Evolutionary conservation across 352 stramenopile species (phyloP), one percentile per base, ranked within the genome.

Genomic region (Thalassiosira pacifica): DNA sequence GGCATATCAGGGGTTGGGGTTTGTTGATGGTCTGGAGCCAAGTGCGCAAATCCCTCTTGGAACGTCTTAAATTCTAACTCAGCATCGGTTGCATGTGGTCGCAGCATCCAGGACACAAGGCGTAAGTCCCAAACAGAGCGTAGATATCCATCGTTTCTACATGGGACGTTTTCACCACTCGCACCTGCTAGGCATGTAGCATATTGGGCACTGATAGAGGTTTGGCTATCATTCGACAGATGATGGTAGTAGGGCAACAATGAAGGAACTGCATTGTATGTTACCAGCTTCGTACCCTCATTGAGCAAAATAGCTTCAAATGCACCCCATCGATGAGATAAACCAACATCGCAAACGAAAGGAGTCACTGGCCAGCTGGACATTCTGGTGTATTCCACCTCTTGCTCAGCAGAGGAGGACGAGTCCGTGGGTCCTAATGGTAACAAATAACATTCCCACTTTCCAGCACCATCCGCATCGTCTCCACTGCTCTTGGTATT

Each of bases 111-210:
- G 18, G 71, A 86, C 27, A 73, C 66, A 16, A 90, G 45, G 31
- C 76, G 55, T 3, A 90, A 53, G 55, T 90, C 85, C 85, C 85
- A 90, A 34, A 90, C 76, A n/a, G 78, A 88, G 24, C 77, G 18
- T 10, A 88, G 57, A 59, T 59, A 78, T 48, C 55, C 67, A 73
- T 79, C n/a, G n/a, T 8, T 29, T 64, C 18, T 37, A 22, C 3
- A 37, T 40, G 27, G 26, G n/a, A n/a, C n/a, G n/a, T n/a, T n/a
- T n/a, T n/a, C n/a, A n/a, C n/a, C n/a, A n/a, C n/a, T n/a, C n/a
- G n/a, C n/a, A n/a, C n/a, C n/a, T n/a, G n/a, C n/a, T n/a, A n/a
- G n/a, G n/a, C n/a, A n/a, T n/a, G n/a, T n/a, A n/a, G n/a, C n/a
- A n/a, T n/a, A n/a, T n/a, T n/a, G n/a, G n/a, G n/a, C n/a, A n/a